Conservation (phyloP, 345 rosid species). For the Eucalyptus polybractea region DNA sequence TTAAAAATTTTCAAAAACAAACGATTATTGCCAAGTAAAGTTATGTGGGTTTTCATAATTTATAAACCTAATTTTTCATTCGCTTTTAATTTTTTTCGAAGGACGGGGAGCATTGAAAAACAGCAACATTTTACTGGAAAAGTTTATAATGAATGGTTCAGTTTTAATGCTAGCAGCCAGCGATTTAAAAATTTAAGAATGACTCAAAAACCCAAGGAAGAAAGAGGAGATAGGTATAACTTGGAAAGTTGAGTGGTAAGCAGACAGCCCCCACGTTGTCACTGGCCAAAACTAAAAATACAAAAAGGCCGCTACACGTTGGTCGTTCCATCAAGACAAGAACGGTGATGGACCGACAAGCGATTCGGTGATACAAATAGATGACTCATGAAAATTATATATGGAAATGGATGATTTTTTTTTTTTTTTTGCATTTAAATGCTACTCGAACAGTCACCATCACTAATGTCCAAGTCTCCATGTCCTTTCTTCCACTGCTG, state of each 20-base stretch:
- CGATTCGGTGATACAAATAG: rapidly evolving
- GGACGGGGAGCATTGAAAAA: rapidly evolving
- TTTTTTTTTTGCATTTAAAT: rapidly evolving
- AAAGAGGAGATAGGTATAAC: not conserved
- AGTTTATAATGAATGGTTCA: rapidly evolving
- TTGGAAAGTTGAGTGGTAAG: not conserved
- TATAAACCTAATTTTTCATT: not conserved
- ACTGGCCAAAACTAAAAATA: rapidly evolving
- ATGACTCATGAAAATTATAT: no score
- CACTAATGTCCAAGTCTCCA: not conserved
- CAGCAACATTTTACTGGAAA: not conserved
- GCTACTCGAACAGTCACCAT: not conserved
- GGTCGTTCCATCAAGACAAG: not conserved
- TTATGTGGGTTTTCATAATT: no score
- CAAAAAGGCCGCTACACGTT: rapidly evolving
- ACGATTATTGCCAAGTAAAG: no score
- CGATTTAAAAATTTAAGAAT: no score
- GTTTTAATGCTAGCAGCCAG: rapidly evolving
- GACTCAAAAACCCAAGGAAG: not conserved
- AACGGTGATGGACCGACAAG: rapidly evolving
- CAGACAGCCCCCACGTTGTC: rapidly evolving
- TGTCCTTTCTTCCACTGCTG: not conserved
- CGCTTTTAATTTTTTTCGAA: rapidly evolving
- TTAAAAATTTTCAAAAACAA: no score
- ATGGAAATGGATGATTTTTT: not conserved